These are phyloP conservation scores for Saturnispora sanitii DNA, from an alignment of 805 yeast genomes.

Conservation along the genomic window DNA sequence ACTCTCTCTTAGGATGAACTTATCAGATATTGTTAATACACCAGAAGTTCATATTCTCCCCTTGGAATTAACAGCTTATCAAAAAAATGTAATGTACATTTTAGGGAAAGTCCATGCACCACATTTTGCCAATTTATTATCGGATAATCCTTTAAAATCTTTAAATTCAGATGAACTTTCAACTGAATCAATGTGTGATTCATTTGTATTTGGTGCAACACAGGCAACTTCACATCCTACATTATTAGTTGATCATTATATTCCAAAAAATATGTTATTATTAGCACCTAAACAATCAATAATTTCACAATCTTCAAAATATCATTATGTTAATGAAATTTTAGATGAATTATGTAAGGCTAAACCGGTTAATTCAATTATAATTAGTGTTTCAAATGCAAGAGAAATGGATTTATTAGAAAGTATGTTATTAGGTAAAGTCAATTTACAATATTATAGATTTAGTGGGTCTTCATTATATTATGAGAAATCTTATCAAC, in stretches of 20 bases:
- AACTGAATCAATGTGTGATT: slow-evolving; percentile 29
- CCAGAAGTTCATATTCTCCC: slow-evolving; percentile 29
- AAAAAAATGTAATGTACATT: slow-evolving; percentile 34
- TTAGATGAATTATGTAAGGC: slow-evolving; percentile 28
- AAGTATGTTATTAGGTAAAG: slow-evolving; percentile 66
- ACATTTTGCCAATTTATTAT: slow-evolving; percentile 12
- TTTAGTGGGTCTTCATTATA: slow-evolving; percentile 53
- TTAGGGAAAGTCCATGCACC: slow-evolving; percentile 33
- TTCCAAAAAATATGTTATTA: slow-evolving; percentile 57
- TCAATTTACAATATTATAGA: slow-evolving; percentile 47
- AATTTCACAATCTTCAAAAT: slow-evolving; percentile 48
- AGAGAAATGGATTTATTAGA: slow-evolving; percentile 74
- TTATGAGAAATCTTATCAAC: slow-evolving; percentile 17
- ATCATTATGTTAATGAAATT: slow-evolving; percentile 42
- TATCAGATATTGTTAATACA: slow-evolving; percentile 5
- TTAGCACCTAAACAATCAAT: slow-evolving; percentile 55
- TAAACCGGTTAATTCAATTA: slow-evolving; percentile 22
- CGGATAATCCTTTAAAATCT: neutral
- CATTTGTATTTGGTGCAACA: slow-evolving; percentile 37
- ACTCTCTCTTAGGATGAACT: neutral
- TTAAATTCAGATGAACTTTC: slow-evolving; percentile 13
- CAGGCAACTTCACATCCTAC: slow-evolving; percentile 59
- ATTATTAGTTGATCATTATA: slow-evolving; percentile 64
- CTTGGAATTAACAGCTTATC: slow-evolving; percentile 34
- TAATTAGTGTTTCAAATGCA: slow-evolving; percentile 48